Base-by-base conservation (phyloP, 352 stramenopile genomes). In the Globisporangium lucens region DNA sequence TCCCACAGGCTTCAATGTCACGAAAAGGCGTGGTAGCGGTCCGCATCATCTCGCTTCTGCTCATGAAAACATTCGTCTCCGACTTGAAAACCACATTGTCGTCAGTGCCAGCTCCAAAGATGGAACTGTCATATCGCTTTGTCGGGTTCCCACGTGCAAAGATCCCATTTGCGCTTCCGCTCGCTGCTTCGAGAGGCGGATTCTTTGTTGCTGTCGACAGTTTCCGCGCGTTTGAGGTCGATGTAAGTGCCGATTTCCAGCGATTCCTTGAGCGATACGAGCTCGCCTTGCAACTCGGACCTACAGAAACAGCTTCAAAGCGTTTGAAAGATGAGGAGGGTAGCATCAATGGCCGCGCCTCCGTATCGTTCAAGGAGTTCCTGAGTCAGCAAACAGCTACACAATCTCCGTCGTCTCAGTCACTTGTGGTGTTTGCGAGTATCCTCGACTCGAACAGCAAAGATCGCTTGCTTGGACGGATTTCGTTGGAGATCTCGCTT, bases 61-160 rank as follows among this genome's bases (percentile, higher is more conserved):
- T 73, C 22, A 61, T 70, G 30, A 69, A 73, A 43, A 67, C 57
- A 6, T 73, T 73, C 12, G 38, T 73, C 20, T 57, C 52, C 0
- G 43, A 67, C 12, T 22, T 53, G 9, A 46, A 58, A 53, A 17
- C n/a, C 15, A 15, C 24, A 24, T 24, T 24, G 24, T 24, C 24
- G 24, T 24, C 27, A 4, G 12, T 38, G 7, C 46, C 35, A 43
- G 24, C 30, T 20, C 17, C 20, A 9, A 56, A 29, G 17, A 7
- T 71, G 22, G 35, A 52, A 22, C 43, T 73, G n/a, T 52, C 63
- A 17, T 73, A 67, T 27, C 68, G 51, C 29, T 73, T 73, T 46
- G 33, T 73, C 24, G 68, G 68, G 4, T 73, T 70, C 52, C 58
- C 68, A 41, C 17, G 4, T 8, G 64, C 55, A 5, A 41, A 22